Percentiles rank a stretch among this genome's conserved stretches.
Evolutionary conservation across 2,329 filamentous ascomycete genomes (phyloP).

Genomic region (Fusarium goolgardi): DNA sequence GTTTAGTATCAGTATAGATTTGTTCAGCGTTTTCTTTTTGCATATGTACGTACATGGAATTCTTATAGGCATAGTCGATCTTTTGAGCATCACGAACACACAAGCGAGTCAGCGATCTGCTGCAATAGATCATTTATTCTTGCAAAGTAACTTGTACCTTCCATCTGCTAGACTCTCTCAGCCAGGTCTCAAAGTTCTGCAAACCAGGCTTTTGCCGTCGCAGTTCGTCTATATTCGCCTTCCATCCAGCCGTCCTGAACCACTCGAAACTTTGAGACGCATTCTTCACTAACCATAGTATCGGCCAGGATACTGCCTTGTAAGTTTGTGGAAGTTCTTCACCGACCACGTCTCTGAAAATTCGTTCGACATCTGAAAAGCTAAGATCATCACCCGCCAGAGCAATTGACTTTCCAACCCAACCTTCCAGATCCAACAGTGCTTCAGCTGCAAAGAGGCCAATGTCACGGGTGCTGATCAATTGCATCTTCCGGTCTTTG

Average conservation of each 20-base stretch:
- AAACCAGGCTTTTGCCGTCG: neutral
- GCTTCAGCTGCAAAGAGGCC: conserved; percentile 32
- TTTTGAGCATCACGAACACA: neutral
- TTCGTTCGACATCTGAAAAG: conserved; percentile 8
- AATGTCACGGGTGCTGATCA: conserved; percentile 46
- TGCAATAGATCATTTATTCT: neutral
- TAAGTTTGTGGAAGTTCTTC: conserved; percentile 21
- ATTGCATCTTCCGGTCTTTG: conserved; percentile 39
- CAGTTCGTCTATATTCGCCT: conserved; percentile 14
- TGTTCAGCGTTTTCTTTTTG: neutral
- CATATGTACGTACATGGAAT: rapidly evolving
- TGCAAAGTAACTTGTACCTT: rapidly evolving
- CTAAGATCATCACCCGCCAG: conserved; percentile 23
- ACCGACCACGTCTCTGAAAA: conserved; percentile 7
- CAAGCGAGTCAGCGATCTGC: neutral
- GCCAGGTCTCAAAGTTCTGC: conserved; percentile 36
- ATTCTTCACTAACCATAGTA: conserved; percentile 28
- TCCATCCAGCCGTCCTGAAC: conserved; percentile 31
- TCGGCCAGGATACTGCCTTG: neutral
- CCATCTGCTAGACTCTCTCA: conserved; percentile 42
- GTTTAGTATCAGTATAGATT: neutral
- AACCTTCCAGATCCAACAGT: neutral
- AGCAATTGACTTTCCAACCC: conserved; percentile 12
- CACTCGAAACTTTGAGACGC: conserved; percentile 32
- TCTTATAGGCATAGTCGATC: neutral